Base-by-base conservation (phyloP, 2,329 filamentous ascomycete species). In the Hymenoscyphus scutula region DNA sequence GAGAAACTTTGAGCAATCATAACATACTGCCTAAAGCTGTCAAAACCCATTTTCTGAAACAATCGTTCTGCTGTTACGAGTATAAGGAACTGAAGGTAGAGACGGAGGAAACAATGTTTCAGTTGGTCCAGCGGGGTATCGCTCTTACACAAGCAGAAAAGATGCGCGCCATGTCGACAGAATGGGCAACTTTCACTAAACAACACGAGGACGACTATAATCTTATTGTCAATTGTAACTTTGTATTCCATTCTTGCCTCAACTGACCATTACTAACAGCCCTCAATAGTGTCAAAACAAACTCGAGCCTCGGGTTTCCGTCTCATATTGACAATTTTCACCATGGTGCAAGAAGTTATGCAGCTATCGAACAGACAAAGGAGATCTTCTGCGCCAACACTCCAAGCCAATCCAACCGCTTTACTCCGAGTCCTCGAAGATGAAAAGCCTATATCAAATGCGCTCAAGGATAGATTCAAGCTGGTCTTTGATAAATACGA, bases 91-190 rank as follows among this genome's bases (percentile, higher is more conserved):
- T 70, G 13, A 37, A 17, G 34, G 34, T 37, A 13, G 72, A 74
- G 13, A 78, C 80, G 59, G 79, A 81, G 64, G 79, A 81, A 61
- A 80, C 80, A 11, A 74, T 81, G 56, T 81, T 81, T 63, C 76
- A 78, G 6, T 72, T 79, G 15, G 79, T 81, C 0, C 79, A 82
- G 59, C 74, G 77, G 63, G 80, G 79, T 8, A 69, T 81, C 6
- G 75, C 76, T 32, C 73, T 81, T 3, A 78, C 74, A 3, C 70
- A 74, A 8, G 79, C 78, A 0, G 80, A 81, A 65, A 80, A 79
- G 66, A 76, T 81, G 69, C 75, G 76, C 56, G 80, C 79, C 23
- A 75, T 75, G 56, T 77, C 74, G 0, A 79, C 78, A 0, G 74
- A 75, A 10, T 81, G 79, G 79, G 79, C 81, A 59, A 74, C 72